Conservation (phyloP, 495 filamentous ascomycete species). For the Elaphomyces granulatus region DNA sequence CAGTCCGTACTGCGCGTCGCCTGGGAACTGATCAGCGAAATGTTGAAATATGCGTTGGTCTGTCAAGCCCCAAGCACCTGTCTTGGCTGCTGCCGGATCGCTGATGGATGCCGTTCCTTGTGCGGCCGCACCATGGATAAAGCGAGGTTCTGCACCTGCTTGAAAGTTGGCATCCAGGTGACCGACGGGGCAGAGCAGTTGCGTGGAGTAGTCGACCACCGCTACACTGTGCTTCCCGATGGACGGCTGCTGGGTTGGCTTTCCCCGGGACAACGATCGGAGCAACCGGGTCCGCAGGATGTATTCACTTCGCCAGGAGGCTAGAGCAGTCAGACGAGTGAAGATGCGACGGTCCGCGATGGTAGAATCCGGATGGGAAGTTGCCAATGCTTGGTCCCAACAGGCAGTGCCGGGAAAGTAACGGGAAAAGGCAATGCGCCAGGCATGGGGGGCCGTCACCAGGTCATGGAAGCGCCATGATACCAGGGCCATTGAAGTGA, state of each 20-base stretch:
- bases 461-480: constrained; percentile 71
- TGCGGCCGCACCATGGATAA: constrained; percentile 70
- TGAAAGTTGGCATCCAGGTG: constrained; percentile 62
- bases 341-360: constrained; percentile 60
- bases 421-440: constrained; percentile 77
- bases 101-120: constrained; percentile 57
- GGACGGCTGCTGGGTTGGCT: constrained; percentile 44
- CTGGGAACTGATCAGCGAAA: constrained; percentile 58
- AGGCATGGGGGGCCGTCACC: constrained; percentile 79
- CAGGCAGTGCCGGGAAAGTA: constrained; percentile 58
- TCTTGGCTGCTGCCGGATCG: constrained; percentile 59
- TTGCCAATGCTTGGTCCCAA: constrained; percentile 10
- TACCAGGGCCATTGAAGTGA: constrained; percentile 63
- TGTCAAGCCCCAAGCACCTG: constrained; percentile 71
- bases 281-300: constrained; percentile 74
- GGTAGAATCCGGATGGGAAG: constrained; percentile 33
- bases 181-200: constrained; percentile 57
- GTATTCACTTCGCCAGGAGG: constrained; percentile 89
- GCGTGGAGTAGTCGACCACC: constrained; percentile 66
- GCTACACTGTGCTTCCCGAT: constrained; percentile 40
- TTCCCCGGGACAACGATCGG: constrained; percentile 65
- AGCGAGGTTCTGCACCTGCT: constrained; percentile 44
- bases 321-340: constrained; percentile 58
- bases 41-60: constrained; percentile 61
- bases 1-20: constrained; percentile 60